Evolutionary conservation across 371 early-diverging fungal genomes (phyloP), one percentile per base, ranked within the genome.

Genomic region (Blakeslea trispora): DNA sequence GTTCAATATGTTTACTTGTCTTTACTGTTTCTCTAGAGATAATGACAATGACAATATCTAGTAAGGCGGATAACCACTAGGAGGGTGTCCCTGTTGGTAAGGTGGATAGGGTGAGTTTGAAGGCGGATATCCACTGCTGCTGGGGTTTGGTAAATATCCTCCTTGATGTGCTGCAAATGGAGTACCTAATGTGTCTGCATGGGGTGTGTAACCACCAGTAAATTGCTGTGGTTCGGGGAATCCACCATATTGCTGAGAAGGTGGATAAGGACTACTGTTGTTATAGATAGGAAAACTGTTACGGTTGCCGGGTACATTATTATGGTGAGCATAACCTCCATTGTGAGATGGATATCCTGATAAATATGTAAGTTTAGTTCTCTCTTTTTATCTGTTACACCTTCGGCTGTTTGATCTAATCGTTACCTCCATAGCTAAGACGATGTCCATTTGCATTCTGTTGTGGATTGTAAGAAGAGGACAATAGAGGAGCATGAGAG

Each of bases 151-250:
- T 32, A 51, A 34, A 40, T 35, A 61, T 21, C 34, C 53, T 5
- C 63, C 66, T 57, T 60, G 59, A 48, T 69, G 70, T 15, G 66
- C 70, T 11, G 70, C 70, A 60, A 66, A 69, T 9, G 70, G 70
- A 13, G 66, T 59, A 10, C 70, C 70, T 17, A 61, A 48, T 6
- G 43, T 14, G 28, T 54, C 49, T 0, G 50, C 40, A 24, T 63
- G 63, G 50, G 68, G 57, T 3, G 34, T 19, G 37, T 59, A 59
- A 1, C 57, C 59, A 39, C 50, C 28, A 14, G 68, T 18, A 11
- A 57, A 60, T 22, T 60, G 61, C 32, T 68, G 69, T 17, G 66
- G 69, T 28, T 65, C 60, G 39, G 70, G 70, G 31, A 66, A 66
- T 24, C 56, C 37, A 24, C 40, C 19, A 31, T 28, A 18, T n/a